phyloP scores from a whole-genome alignment of 108 stramenopile genomes.

The Licmophora abbreviata region DNA sequence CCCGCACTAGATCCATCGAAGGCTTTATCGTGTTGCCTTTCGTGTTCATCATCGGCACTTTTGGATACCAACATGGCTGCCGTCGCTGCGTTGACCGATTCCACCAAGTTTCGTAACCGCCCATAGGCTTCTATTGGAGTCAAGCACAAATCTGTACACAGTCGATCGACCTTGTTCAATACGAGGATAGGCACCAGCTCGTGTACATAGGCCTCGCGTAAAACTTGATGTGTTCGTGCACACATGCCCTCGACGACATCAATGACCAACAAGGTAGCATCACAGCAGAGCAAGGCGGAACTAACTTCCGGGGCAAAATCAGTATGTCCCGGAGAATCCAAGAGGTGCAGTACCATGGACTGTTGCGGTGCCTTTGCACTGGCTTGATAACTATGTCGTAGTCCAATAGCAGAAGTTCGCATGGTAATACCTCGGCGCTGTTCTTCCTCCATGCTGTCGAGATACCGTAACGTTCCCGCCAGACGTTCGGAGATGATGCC shows the following conservation, averaged over 20 bases:
- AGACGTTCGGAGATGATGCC: constrained; percentile 80
- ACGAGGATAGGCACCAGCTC: constrained; percentile 86
- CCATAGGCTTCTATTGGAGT: constrained; percentile 85
- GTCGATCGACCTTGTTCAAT: constrained; percentile 91
- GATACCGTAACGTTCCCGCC: constrained; percentile 78
- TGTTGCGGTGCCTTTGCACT: constrained; percentile 1
- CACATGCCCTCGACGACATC: constrained; percentile 96
- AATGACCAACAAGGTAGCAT: constrained; percentile 90
- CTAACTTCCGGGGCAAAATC: constrained; percentile 95
- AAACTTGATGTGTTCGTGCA: constrained; percentile 91
- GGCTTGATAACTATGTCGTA: constrained; percentile 50
- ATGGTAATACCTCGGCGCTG: constrained; percentile 99
- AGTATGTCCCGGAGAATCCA: constrained; percentile 98
- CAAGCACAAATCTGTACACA: constrained; percentile 67
- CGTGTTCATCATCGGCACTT: constrained; percentile 17
- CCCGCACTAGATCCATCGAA: not conserved
- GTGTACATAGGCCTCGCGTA: constrained; percentile 88
- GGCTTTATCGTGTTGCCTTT: constrained; percentile 7
- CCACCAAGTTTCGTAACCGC: constrained; percentile 81
- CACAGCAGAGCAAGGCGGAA: constrained; percentile 87
- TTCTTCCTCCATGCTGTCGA: constrained; percentile 84
- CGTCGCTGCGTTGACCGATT: constrained; percentile 90
- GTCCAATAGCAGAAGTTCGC: constrained; percentile 85
- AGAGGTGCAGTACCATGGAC: constrained; percentile 80
- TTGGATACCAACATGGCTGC: constrained; percentile 59